Evolutionary conservation across 306 rosid species (phyloP), one percentile per base, ranked within the genome.

Genomic region (Dalbergia oliveri): DNA sequence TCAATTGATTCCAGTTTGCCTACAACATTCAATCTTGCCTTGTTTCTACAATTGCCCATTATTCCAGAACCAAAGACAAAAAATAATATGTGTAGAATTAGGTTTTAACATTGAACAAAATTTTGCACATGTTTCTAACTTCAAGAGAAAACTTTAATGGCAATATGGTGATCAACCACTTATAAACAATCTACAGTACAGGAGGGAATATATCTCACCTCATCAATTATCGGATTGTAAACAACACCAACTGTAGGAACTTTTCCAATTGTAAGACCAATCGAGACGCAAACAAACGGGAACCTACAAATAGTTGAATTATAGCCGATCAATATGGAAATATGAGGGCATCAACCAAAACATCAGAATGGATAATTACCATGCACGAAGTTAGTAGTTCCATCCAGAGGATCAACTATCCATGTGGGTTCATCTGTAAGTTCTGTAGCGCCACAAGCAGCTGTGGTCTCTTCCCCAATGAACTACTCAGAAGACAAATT

Each of bases 331-430:
- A 54, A 69, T 60, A 72, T 45, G 54, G 57, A 73, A 86, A 37
- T 58, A n/a, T 14, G 19, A 69, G 69, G 50, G 47, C 31, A 58
- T 68, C 72, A 71, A 60, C 43, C 57, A 69, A 67, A 84, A 81
- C 49, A 75, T 5, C 62, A 84, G 74, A 78, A 77, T 66, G 73
- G 72, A 84, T 39, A 31, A 41, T 82, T 91, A 96, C 98, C 97
- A 79, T 96, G 98, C 19, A 93, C 99, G 50, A 96, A 96, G 85
- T 95, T 95, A 34, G 97, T 96, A 53, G 99, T 96, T 86, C 99
- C 99, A 82, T 96, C 99, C 64, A 96, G 84, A 76, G 99, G 99
- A 90, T 96, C 99, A 44, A 96, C 98, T 76, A 96, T 89, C 99
- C 99, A 96, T 50, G 99, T 96, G 53, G 91, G 98, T 44, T 93